These are phyloP conservation scores for Mycena maculata DNA, from an alignment of 768 basidiomycete genomes.

Conservation along the genomic window DNA sequence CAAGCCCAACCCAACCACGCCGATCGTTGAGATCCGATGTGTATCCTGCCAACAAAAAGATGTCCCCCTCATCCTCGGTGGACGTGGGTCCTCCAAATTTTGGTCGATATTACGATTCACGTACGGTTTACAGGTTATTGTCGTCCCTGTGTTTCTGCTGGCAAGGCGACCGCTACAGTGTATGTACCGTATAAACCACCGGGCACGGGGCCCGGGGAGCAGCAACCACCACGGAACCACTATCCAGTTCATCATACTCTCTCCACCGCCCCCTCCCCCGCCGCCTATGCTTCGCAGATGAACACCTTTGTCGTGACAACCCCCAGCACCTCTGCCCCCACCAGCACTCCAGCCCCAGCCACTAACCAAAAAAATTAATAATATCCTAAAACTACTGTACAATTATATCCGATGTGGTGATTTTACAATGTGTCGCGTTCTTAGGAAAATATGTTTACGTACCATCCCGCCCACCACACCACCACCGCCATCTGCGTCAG, in stretches of 20 bases:
- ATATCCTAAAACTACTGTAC: conserved; percentile 15
- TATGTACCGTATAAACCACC: conserved; percentile 28
- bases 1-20: conserved; percentile 43
- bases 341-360: neutral
- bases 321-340: neutral
- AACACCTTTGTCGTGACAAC: neutral
- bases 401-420: conserved; percentile 15
- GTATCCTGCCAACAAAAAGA: conserved; percentile 71
- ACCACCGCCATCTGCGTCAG: conserved; percentile 68
- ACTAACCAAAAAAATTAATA: conserved; percentile 1
- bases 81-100: conserved; percentile 60
- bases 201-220: no score
- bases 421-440: conserved; percentile 12
- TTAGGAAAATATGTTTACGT: conserved; percentile 56
- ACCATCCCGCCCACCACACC: conserved; percentile 84
- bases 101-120: neutral
- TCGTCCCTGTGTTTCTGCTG: conserved; percentile 72
- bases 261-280: no score
- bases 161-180: conserved; percentile 51
- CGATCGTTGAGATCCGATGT: conserved; percentile 64
- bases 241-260: conserved; percentile 1
- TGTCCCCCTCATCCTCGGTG: conserved; percentile 82
- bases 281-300: neutral
- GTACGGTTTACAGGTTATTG: conserved; percentile 64
- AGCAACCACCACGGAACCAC: no score